Base-by-base conservation (phyloP, 2,329 filamentous ascomycete species). In the Xylariales sp. region DNA sequence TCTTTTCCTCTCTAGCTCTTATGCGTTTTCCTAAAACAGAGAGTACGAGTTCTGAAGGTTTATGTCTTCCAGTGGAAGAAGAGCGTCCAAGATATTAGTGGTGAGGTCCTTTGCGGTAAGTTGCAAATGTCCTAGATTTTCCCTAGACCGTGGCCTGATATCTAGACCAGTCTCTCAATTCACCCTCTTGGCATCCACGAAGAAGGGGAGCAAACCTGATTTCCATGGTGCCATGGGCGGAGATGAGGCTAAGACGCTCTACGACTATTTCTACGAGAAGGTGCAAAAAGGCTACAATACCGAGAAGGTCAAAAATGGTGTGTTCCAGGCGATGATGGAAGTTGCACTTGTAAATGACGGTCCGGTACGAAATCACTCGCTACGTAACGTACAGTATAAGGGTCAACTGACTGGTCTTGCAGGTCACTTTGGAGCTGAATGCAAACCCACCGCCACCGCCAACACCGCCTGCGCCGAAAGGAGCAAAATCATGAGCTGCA, bases 251-350 rank as follows among this genome's bases (percentile, higher is more conserved):
- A 86, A 81, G 54, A 76, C 76, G 46, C 72, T 97, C 5, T 98
- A 97, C 60, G 79, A 90, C 42, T 74, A 84, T 58, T 97, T 98
- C 67, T 80, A 90, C 52, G 68, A 77, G 38, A 86, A 85, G 53
- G 80, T 97, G 31, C 76, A 82, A 53, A 73, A 82, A 40, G 73
- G 80, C 3, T 95, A 97, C 61, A 63, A 70, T 4, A 63, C 76
- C 5, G 86, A 88, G 7, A 82, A 75, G 49, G 90, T 98, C 44
- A 89, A 95, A 60, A 84, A 98, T 60, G 93, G 94, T n/a, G 81
- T 91, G 21, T 98, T 98, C 62, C 91, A 95, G 59, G 93, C 93
- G 37, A 96, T 95, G 90, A 98, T 98, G 93, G 85, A 97, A 58
- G 91, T 98, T 44, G 85, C 86, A 36, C 66, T 96, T 21, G 82